Base-by-base conservation (phyloP, 169 alveolate species). In the Theileria parva region DNA sequence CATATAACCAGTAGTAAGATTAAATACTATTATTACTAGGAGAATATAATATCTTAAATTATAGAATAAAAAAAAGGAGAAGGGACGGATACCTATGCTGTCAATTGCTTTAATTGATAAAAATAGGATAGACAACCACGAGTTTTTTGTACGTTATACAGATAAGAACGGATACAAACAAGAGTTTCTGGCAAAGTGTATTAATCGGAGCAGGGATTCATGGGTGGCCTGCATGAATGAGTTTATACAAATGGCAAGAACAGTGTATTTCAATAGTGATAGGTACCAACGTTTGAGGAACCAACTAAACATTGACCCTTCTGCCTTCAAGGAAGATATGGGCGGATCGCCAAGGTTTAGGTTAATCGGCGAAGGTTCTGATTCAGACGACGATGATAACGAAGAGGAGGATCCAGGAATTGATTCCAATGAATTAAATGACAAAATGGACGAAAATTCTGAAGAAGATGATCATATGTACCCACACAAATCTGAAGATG, bases 181-280 rank as follows among this genome's bases (percentile, higher is more conserved):
- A 44, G 96, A 87, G 32, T 75, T 92, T 27, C 74, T 92, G 7
- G 86, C 92, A 61, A 89, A 84, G 69, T 78, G 88, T 17, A 90
- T 92, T 2, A 95, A 92, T 51, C 53, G 94, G 44, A 85, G 86
- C 72, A 79, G 96, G 32, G 92, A 92, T 73, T 61, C 92, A 13
- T 92, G 96, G 96, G 67, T 95, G 2, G 95, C 92, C 28, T 95
- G 93, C 28, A 76, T 92, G 13, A 88, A 85, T 32, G 96, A 92
- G 67, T 92, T 92, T 67, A 88, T 92, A 17, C 75, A 77, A 55
- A 39, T 89, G 67, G 19, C 80, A 53, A 81, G 93, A 23, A 91
- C 84, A 81, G 77, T 88, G 13, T 74, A 57, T 39, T 19, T 51
- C 53, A 50, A 34, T 27, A 85, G 0, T 17, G 85, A 86, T n/a